Evolutionary conservation across 345 rosid species (phyloP), one percentile per base, ranked within the genome.

Genomic region (Clausena lansium): DNA sequence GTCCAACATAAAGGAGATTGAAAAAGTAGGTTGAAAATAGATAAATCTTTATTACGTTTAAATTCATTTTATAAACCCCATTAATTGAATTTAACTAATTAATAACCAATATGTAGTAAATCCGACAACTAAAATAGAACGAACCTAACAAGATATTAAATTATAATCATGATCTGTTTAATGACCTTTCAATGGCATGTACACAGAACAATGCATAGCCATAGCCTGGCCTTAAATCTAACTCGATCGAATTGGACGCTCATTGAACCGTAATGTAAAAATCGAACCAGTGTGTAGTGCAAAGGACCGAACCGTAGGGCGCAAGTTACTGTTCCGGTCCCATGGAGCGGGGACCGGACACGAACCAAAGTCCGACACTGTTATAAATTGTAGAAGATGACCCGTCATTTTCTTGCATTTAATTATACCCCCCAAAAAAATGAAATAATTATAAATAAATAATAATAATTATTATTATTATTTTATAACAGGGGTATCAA

Each of bases 341-440:
- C 82, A 9, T 67, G 45, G 75, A 24, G 77, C 69, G 83, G 86
- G 87, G 85, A 84, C 86, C 85, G 79, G 70, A 20, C 70, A 5
- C 52, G 55, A 78, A 65, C 75, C 71, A 7, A 39, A 54, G 32
- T 78, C 79, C 78, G 80, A 73, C 83, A 74, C 79, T 10, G 81
- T 80, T 62, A 74, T 81, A 65, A 70, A 79, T 58, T 62, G 61
- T 5, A 28, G 76, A 81, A 58, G 80, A 73, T 70, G 88, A 78
- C 66, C 76, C 64, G 73, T 87, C 85, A 25, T 71, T 83, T 83
- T 83, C 88, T 76, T 39, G 74, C 80, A 76, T 87, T 87, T 78
- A 81, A 67, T n/a, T 60, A 5, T 50, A 4, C 7, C 9, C 4
- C 9, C 38, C n/a, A n/a, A n/a, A n/a, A 5, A 24, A 52, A 52